Evolutionary conservation across 163 green algal species (phyloP), one percentile per base, ranked within the genome.

Genomic region (Chlorella variabilis): DNA sequence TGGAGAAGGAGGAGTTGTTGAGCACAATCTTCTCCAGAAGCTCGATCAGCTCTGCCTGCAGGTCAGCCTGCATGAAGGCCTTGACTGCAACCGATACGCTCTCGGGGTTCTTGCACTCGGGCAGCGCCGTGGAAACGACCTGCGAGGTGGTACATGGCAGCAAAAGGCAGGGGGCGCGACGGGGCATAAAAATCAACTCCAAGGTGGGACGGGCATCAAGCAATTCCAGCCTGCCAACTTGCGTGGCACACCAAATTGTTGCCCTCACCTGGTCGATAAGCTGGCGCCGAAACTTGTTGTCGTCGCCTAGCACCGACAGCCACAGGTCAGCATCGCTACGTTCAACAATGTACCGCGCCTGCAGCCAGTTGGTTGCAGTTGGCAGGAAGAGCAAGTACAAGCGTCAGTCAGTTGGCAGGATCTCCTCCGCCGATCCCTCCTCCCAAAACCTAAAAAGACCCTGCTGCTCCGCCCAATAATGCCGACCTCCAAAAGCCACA

Each of bases 1-100:
- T 97, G 84, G 86, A 94, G 94, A 99, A 99, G 58, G 93, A 94
- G 66, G 86, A 93, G 92, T 98, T 98, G 88, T 98, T 96, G 62
- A 99, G 93, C 82, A 99, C 97, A 82, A 99, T 99, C 96, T 99
- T 99, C 92, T 99, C 97, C 83, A 99, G 93, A 83, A 99, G 92
- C 90, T 99, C 97, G 69, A 99, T 99, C 29, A 99, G 93, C 92
- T 99, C 96, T 21, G 92, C 81, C 84, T 98, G 96, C 88, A 99
- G 91, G 83, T 97, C 94, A 31, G 93, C 93, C 36, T 90, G 91
- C 96, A 99, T 99, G 95, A 99, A 99, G 29, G 95, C 92, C 93
- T 99, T 99, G 71, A 99, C 97, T 13, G 95, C 97, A 41, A 97
- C 93, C 33, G 89, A 96, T 61, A 98, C 96, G 62, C 91, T 83